These are phyloP conservation scores for Bauhinia variegata DNA, from an alignment of 306 rosid genomes.

Conservation along the genomic window DNA sequence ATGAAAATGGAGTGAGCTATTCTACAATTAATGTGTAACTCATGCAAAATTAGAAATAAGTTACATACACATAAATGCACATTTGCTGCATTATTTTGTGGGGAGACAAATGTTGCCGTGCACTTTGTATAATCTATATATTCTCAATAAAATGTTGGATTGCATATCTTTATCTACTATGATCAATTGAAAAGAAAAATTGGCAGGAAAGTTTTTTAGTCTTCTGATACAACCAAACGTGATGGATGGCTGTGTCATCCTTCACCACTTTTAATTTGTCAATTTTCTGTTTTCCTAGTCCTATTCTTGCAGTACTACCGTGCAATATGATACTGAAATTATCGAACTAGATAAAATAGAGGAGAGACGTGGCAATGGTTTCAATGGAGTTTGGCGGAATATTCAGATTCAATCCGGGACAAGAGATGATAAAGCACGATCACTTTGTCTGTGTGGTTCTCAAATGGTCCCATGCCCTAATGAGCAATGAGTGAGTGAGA, in stretches of 20 bases:
- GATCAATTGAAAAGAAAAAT: too few relatives aligned
- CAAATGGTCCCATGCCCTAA: slow-evolving; percentile 17
- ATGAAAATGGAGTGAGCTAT: neutral
- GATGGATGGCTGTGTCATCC: neutral
- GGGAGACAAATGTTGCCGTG: neutral
- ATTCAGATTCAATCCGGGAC: slow-evolving; percentile 47
- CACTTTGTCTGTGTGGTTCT: slow-evolving; percentile 49
- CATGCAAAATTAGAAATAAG: neutral
- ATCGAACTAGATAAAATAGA: slow-evolving; percentile 6
- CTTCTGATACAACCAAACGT: neutral
- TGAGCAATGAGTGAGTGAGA: slow-evolving; percentile 10
- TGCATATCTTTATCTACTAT: neutral
- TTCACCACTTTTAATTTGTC: neutral
- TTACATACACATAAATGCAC: neutral
- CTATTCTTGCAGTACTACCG: too few relatives aligned
- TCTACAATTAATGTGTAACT: neutral
- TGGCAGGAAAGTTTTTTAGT: too few relatives aligned
- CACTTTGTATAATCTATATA: neutral
- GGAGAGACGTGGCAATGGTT: slow-evolving; percentile 40
- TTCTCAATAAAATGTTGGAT: neutral
- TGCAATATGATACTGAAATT: neutral
- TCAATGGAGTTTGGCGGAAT: slow-evolving; percentile 33
- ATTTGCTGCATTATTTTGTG: too few relatives aligned
- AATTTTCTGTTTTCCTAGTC: neutral
- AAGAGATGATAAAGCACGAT: slow-evolving; percentile 44